These are phyloP conservation scores for Penicillium turbatum DNA, from an alignment of 495 filamentous ascomycete genomes.

Conservation along the genomic window DNA sequence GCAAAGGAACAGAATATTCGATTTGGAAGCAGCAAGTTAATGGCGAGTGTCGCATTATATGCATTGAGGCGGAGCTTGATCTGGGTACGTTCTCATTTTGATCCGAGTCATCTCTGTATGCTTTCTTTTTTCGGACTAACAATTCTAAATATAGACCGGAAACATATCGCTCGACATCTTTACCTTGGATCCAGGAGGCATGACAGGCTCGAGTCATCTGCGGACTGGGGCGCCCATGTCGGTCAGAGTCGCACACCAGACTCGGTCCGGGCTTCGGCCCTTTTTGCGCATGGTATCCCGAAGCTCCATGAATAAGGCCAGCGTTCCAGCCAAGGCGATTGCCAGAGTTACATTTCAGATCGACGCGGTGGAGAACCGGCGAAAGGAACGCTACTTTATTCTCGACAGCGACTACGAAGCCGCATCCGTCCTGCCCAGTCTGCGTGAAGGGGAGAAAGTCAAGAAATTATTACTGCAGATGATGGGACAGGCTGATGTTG, in stretches of 20 bases:
- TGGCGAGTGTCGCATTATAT: slow-evolving; percentile 40
- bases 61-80: slow-evolving; percentile 40
- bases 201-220: slow-evolving; percentile 29
- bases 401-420: slow-evolving; percentile 39
- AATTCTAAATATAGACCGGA: slow-evolving; percentile 23
- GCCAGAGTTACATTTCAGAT: slow-evolving; percentile 39
- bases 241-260: slow-evolving; percentile 34
- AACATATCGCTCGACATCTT: slow-evolving; percentile 40
- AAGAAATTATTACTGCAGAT: slow-evolving; percentile 29
- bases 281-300: slow-evolving; percentile 39
- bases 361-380: slow-evolving; percentile 31
- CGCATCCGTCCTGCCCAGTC: slow-evolving; percentile 34
- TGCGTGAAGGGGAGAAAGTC: slow-evolving; percentile 31
- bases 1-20: slow-evolving; percentile 33
- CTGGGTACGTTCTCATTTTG: slow-evolving; percentile 25
- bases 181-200: slow-evolving; percentile 40
- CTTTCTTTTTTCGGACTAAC: background rate
- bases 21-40: slow-evolving; percentile 41
- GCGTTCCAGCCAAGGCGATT: slow-evolving; percentile 40
- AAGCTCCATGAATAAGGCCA: slow-evolving; percentile 39
- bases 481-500: slow-evolving; percentile 34
- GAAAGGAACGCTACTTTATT: slow-evolving; percentile 40
- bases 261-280: slow-evolving; percentile 35
- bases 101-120: background rate
- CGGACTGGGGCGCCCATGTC: slow-evolving; percentile 29